phyloP scores from a whole-genome alignment of 108 stramenopile species.

The Cyclotella sp. region DNA sequence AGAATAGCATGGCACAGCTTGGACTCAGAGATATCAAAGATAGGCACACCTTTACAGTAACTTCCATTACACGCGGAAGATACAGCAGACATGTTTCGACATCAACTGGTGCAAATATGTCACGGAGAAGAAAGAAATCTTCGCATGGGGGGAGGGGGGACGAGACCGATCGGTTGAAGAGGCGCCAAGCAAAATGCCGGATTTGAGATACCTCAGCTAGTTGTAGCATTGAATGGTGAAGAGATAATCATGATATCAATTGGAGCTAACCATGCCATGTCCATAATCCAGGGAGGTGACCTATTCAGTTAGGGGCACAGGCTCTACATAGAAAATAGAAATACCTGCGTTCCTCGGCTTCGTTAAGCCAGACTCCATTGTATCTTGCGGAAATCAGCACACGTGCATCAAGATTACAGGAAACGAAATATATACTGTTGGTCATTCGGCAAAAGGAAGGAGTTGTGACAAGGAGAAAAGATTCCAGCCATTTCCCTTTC shows the following conservation, averaged over 20 bases:
- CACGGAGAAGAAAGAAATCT: slow-evolving; percentile 75
- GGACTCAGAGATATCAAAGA: slow-evolving; percentile 70
- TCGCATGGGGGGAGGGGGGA: slow-evolving; percentile 75
- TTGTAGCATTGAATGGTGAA: slow-evolving; percentile 67
- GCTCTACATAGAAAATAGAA: slow-evolving; percentile 22
- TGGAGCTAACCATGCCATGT: slow-evolving; percentile 61
- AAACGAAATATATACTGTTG: slow-evolving; percentile 54
- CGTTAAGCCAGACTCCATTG: slow-evolving; percentile 38
- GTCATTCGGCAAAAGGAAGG: slow-evolving; percentile 60
- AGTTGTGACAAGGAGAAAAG: slow-evolving; percentile 29
- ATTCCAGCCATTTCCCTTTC: slow-evolving; percentile 55
- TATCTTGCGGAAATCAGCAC: slow-evolving; percentile 55
- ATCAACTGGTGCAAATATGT: slow-evolving; percentile 52
- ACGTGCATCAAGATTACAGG: slow-evolving; percentile 42
- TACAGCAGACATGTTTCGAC: slow-evolving; percentile 59
- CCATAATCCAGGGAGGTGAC: slow-evolving; percentile 53
- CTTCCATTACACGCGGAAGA: slow-evolving; percentile 59
- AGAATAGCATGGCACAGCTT: slow-evolving; percentile 68
- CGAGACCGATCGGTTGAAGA: slow-evolving; percentile 53
- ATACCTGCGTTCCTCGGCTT: slow-evolving; percentile 44
- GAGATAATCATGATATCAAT: slow-evolving; percentile 61
- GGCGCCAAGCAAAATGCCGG: slow-evolving; percentile 24
- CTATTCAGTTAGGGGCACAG: slow-evolving; percentile 76
- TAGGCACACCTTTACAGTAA: slow-evolving; percentile 58
- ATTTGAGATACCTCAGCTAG: slow-evolving; percentile 58